Conservation (phyloP, 257 asterid species). For the Euphrasia confusa region DNA sequence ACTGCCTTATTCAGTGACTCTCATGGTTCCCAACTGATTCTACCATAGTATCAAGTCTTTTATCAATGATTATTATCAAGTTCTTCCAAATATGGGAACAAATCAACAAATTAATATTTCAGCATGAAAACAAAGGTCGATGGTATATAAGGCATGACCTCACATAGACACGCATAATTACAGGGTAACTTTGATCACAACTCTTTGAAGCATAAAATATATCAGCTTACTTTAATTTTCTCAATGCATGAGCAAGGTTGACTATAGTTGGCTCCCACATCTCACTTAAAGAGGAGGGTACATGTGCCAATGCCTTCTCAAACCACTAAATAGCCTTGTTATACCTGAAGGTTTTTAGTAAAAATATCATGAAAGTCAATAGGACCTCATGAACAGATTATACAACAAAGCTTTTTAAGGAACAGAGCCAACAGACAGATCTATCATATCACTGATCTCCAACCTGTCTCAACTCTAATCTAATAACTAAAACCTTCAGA, state of each 20-base stretch:
- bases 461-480: background rate
- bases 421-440: background rate
- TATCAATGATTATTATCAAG: background rate
- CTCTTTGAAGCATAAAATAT: background rate
- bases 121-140: background rate
- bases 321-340: constrained; percentile 87
- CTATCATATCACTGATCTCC: constrained; percentile 9
- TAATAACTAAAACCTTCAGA: too few relatives aligned
- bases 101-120: background rate
- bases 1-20: too few relatives aligned
- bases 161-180: too few relatives aligned
- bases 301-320: constrained; percentile 75
- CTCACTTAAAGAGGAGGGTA: constrained; percentile 82
- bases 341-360: constrained; percentile 48
- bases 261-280: constrained; percentile 98
- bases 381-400: background rate
- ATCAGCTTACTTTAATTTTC: constrained; percentile 66
- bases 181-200: background rate
- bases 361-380: too few relatives aligned
- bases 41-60: background rate
- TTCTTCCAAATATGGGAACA: constrained; percentile 10
- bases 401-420: background rate
- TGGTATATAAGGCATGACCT: too few relatives aligned
- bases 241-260: constrained; percentile 91
- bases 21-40: too few relatives aligned